Conservation (phyloP, 2,329 filamentous ascomycete genomes). For the Xylariales sp. region DNA sequence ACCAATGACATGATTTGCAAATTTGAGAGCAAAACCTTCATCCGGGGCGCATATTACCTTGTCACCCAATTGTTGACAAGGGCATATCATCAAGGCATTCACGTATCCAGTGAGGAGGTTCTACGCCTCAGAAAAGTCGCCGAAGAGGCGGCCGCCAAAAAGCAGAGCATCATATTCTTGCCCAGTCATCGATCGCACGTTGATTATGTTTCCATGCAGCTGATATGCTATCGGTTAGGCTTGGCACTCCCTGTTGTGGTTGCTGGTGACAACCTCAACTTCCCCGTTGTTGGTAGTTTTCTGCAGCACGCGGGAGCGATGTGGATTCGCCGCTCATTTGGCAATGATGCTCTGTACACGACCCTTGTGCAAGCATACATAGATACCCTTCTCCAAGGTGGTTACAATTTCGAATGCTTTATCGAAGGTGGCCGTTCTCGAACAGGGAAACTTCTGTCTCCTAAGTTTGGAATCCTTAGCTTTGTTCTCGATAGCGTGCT, state of each 20-base stretch:
- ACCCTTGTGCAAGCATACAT: slow-evolving; percentile 96
- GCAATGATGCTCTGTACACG: slow-evolving; percentile 83
- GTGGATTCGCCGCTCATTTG: slow-evolving; percentile 92
- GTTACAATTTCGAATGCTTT: slow-evolving; percentile 95
- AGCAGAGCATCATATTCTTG: slow-evolving; percentile 93
- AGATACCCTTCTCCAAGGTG: slow-evolving; percentile 83
- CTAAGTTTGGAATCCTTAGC: slow-evolving; percentile 91
- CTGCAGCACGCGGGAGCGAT: slow-evolving; percentile 92
- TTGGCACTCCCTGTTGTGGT: slow-evolving; percentile 88
- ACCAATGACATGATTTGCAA: slow-evolving; percentile 98
- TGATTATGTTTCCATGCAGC: slow-evolving; percentile 90
- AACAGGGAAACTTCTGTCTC: slow-evolving; percentile 88
- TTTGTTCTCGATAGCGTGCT: slow-evolving; percentile 89
- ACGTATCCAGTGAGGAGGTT: slow-evolving; percentile 93
- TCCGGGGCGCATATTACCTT: slow-evolving; percentile 87
- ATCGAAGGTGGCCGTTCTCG: slow-evolving; percentile 92
- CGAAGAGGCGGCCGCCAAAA: slow-evolving; percentile 75
- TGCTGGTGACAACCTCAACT: slow-evolving; percentile 93
- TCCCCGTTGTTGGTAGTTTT: slow-evolving; percentile 84
- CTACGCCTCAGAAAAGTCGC: slow-evolving; percentile 77
- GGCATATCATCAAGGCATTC: slow-evolving; percentile 93
- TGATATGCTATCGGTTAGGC: slow-evolving; percentile 92
- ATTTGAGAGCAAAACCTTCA: slow-evolving; percentile 92
- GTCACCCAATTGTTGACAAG: slow-evolving; percentile 82
- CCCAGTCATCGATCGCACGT: slow-evolving; percentile 94